These are phyloP conservation scores for Cornus suecica DNA, from an alignment of 148 eudicot genomes.

Conservation along the genomic window DNA sequence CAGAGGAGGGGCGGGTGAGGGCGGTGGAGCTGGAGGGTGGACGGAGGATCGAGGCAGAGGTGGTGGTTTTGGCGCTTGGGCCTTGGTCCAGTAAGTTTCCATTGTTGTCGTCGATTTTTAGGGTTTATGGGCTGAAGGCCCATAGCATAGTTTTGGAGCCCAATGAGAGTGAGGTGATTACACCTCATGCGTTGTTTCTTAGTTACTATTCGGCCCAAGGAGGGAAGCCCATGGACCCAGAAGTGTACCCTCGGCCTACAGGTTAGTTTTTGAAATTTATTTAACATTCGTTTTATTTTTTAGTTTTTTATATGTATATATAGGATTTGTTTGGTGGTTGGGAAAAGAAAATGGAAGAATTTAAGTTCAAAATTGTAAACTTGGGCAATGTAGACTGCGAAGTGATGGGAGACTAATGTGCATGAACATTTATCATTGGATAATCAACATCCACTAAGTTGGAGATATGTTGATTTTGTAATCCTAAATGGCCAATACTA, in stretches of 20 bases:
- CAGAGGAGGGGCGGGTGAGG: constrained; percentile 28
- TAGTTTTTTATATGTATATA: too few relatives aligned
- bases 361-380: too few relatives aligned
- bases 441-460: too few relatives aligned
- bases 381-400: too few relatives aligned
- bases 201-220: constrained; percentile 54
- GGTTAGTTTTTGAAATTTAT: constrained; percentile 33
- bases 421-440: too few relatives aligned
- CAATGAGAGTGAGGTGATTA: constrained; percentile 44
- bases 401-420: too few relatives aligned
- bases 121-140: constrained; percentile 77
- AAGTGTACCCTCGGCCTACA: constrained; percentile 86
- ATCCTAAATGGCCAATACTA: too few relatives aligned
- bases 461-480: too few relatives aligned
- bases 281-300: too few relatives aligned
- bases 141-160: constrained; percentile 85
- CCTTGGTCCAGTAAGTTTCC: constrained; percentile 66
- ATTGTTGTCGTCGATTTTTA: constrained; percentile 46
- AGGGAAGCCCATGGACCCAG: constrained; percentile 70
- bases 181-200: constrained; percentile 68
- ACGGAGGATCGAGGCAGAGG: constrained; percentile 48
- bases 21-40: constrained; percentile 61
- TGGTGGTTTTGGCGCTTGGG: constrained; percentile 84
- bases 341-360: too few relatives aligned
- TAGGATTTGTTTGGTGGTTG: too few relatives aligned